Percentiles rank a stretch among this genome's conserved stretches.
These are phyloP conservation scores for Fragilariopsis cylindrus DNA, from an alignment of 108 stramenopile genomes.

Conservation along the genomic window DNA sequence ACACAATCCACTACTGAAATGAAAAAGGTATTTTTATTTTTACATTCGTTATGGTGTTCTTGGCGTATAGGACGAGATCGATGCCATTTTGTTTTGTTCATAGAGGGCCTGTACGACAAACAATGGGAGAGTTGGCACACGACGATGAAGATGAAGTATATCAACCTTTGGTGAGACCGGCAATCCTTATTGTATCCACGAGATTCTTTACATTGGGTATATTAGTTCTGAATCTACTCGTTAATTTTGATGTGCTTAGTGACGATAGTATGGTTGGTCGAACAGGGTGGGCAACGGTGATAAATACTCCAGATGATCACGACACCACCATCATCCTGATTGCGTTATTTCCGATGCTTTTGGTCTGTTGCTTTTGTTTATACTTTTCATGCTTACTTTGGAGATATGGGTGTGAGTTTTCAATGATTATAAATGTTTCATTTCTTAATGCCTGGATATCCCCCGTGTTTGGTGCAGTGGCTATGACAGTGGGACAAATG, in stretches of 20 bases:
- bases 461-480: slow-evolving; percentile 27
- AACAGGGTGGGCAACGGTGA: slow-evolving; percentile 32
- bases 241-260: slow-evolving; percentile 35
- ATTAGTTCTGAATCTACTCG: slow-evolving; percentile 20
- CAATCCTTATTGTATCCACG: slow-evolving; percentile 31
- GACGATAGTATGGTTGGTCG: slow-evolving; percentile 23
- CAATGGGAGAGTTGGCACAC: not conserved
- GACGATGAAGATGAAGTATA: slow-evolving; percentile 29
- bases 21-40: slow-evolving; percentile 22
- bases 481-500: slow-evolving; percentile 26
- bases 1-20: not conserved
- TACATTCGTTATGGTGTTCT: slow-evolving; percentile 37
- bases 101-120: slow-evolving; percentile 24
- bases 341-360: slow-evolving; percentile 26
- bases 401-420: slow-evolving; percentile 38
- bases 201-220: slow-evolving; percentile 24
- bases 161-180: slow-evolving; percentile 37
- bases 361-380: slow-evolving; percentile 22
- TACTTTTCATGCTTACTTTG: slow-evolving; percentile 35
- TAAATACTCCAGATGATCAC: slow-evolving; percentile 6
- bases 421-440: slow-evolving; percentile 32
- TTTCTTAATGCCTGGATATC: slow-evolving; percentile 33
- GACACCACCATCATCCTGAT: not conserved
- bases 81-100: slow-evolving; percentile 42
- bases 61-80: slow-evolving; percentile 33